phyloP scores from a whole-genome alignment of 306 rosid species.

The Trifolium fragiferum region DNA sequence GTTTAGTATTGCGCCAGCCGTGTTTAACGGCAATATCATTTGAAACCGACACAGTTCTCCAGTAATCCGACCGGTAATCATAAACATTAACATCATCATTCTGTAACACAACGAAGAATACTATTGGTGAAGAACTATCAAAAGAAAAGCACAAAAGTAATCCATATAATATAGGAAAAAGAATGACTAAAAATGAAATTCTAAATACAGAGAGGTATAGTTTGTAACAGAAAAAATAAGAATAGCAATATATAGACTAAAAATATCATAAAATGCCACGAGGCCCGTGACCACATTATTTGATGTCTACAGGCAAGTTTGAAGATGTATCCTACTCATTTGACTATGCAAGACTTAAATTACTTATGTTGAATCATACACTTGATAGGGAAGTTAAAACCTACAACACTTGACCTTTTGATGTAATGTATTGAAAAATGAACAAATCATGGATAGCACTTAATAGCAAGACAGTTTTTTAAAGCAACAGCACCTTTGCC shows the following conservation, averaged over 20 bases:
- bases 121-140: slow-evolving; percentile 42
- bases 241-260: slow-evolving; percentile 2
- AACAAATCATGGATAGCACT: slow-evolving; percentile 17
- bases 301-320: slow-evolving; percentile 18
- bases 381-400: slow-evolving; percentile 2
- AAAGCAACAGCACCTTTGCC: slow-evolving; percentile 9
- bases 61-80: slow-evolving; percentile 59
- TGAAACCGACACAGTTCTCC: slow-evolving; percentile 62
- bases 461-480: not conserved
- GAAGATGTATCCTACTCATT: slow-evolving; percentile 28
- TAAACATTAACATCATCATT: slow-evolving; percentile 73
- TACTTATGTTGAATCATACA: slow-evolving; percentile 14
- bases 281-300: not conserved
- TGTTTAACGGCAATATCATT: slow-evolving; percentile 62
- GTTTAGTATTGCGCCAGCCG: slow-evolving; percentile 68
- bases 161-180: slow-evolving; percentile 33
- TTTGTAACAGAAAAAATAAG: slow-evolving; percentile 27
- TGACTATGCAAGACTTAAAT: slow-evolving; percentile 6
- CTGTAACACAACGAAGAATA: slow-evolving; percentile 59
- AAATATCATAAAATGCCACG: slow-evolving; percentile 26
- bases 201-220: not conserved
- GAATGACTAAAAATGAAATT: slow-evolving; percentile 21
- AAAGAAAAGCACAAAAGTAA: slow-evolving; percentile 36
- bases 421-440: slow-evolving; percentile 22
- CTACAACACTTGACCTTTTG: slow-evolving; percentile 8